A percentile compares a stretch with the other conserved stretches of the same genome.
phyloP scores from a whole-genome alignment of 192 early-diverging fungal genomes.

The Gamsiella multidivaricata region DNA sequence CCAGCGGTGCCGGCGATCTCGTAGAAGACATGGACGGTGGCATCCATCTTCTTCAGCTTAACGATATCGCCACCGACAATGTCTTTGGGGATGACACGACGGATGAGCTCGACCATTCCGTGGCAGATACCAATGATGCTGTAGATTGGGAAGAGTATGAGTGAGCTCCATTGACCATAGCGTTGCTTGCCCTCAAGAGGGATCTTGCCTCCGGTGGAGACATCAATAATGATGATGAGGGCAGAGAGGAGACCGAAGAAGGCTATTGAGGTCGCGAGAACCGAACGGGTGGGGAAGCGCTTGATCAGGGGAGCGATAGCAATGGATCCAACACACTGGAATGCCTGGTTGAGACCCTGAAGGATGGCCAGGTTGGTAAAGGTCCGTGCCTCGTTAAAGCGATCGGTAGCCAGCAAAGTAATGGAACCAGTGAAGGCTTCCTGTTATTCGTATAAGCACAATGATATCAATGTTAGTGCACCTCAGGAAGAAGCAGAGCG shows the following conservation, averaged over 20 bases:
- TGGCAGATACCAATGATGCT: constrained; percentile 62
- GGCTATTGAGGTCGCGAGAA: constrained; percentile 58
- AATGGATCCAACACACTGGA: constrained; percentile 65
- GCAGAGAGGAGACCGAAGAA: constrained; percentile 57
- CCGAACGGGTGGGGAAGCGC: constrained; percentile 52
- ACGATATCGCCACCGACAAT: constrained; percentile 69
- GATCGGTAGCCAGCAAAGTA: constrained; percentile 25
- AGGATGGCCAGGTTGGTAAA: constrained; percentile 23
- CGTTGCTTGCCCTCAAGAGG: constrained; percentile 16
- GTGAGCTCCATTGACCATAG: constrained; percentile 50
- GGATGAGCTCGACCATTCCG: constrained; percentile 69
- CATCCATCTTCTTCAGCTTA: constrained; percentile 71
- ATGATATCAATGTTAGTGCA: too few relatives aligned
- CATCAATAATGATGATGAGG: constrained; percentile 65
- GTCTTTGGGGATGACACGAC: constrained; percentile 69
- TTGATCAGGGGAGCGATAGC: constrained; percentile 62
- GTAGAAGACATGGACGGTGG: constrained; percentile 67
- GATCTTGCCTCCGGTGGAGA: constrained; percentile 58
- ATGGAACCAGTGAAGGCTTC: constrained; percentile 41
- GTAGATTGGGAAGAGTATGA: constrained; percentile 60
- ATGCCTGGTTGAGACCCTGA: constrained; percentile 59
- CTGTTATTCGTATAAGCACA: constrained; percentile 1
- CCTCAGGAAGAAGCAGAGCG: too few relatives aligned
- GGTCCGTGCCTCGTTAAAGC: not conserved
- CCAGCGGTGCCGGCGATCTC: constrained; percentile 70